Evolutionary conservation across 179 eudicot species (phyloP).

Genomic region (Beta lomatogona): DNA sequence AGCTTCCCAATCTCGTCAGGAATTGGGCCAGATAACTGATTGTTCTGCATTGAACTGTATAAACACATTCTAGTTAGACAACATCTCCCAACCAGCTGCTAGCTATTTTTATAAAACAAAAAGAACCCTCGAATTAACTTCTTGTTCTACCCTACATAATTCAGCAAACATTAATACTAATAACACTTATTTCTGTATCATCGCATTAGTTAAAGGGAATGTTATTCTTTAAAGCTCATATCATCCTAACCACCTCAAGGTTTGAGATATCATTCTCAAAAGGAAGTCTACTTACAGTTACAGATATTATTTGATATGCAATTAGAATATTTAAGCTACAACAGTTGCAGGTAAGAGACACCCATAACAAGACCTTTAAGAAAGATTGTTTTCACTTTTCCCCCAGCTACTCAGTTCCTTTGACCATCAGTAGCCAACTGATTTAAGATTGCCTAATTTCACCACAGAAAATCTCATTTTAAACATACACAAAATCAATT

Average conservation of each 20-base stretch:
- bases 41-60: conserved; percentile 79
- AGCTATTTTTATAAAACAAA: background rate
- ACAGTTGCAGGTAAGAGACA: background rate
- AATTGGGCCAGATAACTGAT: conserved; percentile 64
- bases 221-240: background rate
- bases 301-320: background rate
- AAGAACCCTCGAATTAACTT: background rate
- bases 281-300: background rate
- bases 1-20: conserved; percentile 81
- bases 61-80: conserved; percentile 5
- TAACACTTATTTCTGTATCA: background rate
- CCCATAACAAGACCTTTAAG: background rate
- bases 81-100: background rate
- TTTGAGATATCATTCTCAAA: background rate
- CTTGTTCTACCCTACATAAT: too few species aligned
- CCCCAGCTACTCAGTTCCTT: background rate
- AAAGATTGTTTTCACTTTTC: background rate
- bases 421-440: background rate
- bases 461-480: too few species aligned
- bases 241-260: background rate
- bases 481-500: too few species aligned
- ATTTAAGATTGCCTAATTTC: background rate
- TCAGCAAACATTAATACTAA: conserved; percentile 1
- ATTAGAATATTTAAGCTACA: background rate
- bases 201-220: background rate